Percentiles rank a stretch among this genome's conserved stretches.
Conservation (phyloP, 78 protist species). For the Dictyostelium intermedium region DNA sequence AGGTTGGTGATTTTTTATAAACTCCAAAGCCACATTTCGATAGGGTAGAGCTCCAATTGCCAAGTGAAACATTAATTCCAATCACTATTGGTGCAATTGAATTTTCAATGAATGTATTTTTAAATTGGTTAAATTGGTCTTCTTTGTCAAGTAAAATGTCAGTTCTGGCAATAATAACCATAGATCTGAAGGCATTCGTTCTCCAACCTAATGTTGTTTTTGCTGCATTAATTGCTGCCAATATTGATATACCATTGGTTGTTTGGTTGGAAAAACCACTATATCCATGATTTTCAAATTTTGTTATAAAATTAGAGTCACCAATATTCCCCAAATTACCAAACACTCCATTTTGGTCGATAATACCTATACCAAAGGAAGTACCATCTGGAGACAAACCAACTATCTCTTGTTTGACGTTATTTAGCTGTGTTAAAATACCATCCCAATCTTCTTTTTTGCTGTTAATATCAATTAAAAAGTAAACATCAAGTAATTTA, state of each 20-base stretch:
- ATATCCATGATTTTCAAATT: background rate
- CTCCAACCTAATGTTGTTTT: background rate
- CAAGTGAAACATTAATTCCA: background rate
- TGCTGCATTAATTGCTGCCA: background rate
- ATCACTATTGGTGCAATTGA: constrained; percentile 15
- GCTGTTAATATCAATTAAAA: constrained; percentile 8
- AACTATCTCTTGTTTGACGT: too few relatives aligned
- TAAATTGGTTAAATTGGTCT: background rate
- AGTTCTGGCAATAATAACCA: constrained; percentile 8
- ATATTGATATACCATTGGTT: background rate
- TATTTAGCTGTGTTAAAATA: too few relatives aligned
- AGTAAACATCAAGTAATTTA: background rate
- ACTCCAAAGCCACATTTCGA: background rate
- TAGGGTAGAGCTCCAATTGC: constrained; percentile 9
- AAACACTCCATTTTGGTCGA: background rate
- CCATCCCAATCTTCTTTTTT: too few relatives aligned
- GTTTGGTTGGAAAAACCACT: too few relatives aligned
- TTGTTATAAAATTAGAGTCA: background rate
- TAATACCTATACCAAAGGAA: background rate
- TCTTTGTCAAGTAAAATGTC: too few relatives aligned
- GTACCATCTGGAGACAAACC: background rate
- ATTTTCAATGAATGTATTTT: background rate
- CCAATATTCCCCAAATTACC: background rate
- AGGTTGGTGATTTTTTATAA: background rate
- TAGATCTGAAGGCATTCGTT: background rate